Evolutionary conservation across 257 asterid species (phyloP).

Genomic region (Ehretia macrophylla): DNA sequence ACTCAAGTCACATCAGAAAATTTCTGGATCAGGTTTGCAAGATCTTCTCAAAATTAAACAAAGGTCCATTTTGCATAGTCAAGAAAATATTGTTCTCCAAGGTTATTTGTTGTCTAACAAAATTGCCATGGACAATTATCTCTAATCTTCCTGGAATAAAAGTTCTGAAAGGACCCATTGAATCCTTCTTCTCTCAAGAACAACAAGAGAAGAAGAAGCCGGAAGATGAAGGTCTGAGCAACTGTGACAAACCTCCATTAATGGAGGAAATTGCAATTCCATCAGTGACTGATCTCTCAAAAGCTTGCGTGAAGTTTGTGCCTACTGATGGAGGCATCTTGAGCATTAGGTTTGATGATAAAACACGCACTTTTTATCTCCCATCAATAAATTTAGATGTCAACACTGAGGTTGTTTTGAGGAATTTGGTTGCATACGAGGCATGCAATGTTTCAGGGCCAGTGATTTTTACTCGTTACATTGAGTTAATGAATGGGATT

Average conservation of each 20-base stretch:
- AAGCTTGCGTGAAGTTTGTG: slow-evolving; percentile 17
- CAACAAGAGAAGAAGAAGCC: slow-evolving; percentile 12
- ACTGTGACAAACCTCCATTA: slow-evolving; percentile 27
- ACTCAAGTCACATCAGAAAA: too few relatives aligned
- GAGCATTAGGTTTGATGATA: too few relatives aligned
- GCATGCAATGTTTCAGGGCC: slow-evolving; percentile 14
- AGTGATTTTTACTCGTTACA: too few relatives aligned
- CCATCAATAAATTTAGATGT: too few relatives aligned
- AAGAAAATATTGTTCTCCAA: slow-evolving; percentile 35
- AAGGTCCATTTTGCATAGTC: slow-evolving; percentile 19
- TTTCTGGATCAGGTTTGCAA: too few relatives aligned
- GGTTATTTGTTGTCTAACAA: slow-evolving; percentile 23
- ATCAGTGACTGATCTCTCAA: slow-evolving; percentile 25
- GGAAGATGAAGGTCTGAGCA: slow-evolving; percentile 5
- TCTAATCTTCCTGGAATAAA: too few relatives aligned
- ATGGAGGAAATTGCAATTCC: slow-evolving; percentile 28
- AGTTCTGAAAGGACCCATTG: slow-evolving; percentile 31
- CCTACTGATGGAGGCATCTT: slow-evolving; percentile 9
- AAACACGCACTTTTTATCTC: slow-evolving; percentile 16
- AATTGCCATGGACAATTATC: slow-evolving; percentile 41
- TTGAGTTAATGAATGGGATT: too few relatives aligned
- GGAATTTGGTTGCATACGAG: too few relatives aligned
- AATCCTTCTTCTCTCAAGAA: slow-evolving; percentile 26
- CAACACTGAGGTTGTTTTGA: too few relatives aligned
- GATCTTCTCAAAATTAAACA: slow-evolving; percentile 13